Base-by-base conservation (phyloP, 805 yeast species). In the Yamadazyma ubonensis region DNA sequence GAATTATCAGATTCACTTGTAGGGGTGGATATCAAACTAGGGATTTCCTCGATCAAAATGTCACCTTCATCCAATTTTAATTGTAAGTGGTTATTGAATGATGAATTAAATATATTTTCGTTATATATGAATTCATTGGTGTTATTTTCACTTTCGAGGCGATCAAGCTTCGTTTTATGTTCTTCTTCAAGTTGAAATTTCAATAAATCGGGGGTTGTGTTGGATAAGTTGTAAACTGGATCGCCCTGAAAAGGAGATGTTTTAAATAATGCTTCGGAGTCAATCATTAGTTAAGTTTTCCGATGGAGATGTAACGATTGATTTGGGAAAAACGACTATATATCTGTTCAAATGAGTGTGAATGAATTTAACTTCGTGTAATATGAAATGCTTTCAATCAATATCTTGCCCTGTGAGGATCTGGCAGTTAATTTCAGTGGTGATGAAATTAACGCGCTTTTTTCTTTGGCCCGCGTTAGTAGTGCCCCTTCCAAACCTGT, bases 121-220 rank as follows among this genome's bases (percentile, higher is more conserved):
- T 28, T 34, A 22, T 33, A 30, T 3, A 21, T 20, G 21, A 50
- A 56, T 15, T 58, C 44, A 39, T 48, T 50, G 34, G 30, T 42
- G 20, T 44, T 47, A 14, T 42, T 41, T 6, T 42, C 46, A 26
- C 39, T 41, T 10, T 40, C 42, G 4, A 44, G 40, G 38, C 43
- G 42, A 15, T 29, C 36, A 32, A 61, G 29, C 25, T 52, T 54
- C 33, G 33, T 39, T 23, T 68, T 57, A 39, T 59, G 52, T 41
- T 68, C 70, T 45, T 69, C 71, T 49, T 65, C 70, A 22, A 70
- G 58, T 51, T 67, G 72, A 41, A 67, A 69, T 49, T 67, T 68
- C 41, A 70, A 57, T 14, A 70, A 54, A 2, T 70, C 74, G 1
- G 70, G 65, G 1, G 73, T 67, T 5, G 73, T 67, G 42, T 68